Evolutionary conservation across 108 stramenopile species (phyloP).

Genomic region (Pseudonitzschia delicatissima): DNA sequence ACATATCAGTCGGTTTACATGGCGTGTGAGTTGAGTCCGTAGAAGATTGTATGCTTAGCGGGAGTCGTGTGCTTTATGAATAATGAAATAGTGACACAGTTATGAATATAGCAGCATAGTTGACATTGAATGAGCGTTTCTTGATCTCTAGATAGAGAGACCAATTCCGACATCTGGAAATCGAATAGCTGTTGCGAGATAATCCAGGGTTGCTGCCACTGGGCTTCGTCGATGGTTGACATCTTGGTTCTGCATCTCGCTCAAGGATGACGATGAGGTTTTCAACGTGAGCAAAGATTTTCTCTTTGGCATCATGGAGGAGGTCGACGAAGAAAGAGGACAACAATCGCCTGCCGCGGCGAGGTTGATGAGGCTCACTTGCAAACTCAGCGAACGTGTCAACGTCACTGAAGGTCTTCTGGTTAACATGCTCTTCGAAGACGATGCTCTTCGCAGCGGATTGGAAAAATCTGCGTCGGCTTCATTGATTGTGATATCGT

Average conservation of each 20-base stretch:
- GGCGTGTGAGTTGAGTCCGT: too few relatives aligned
- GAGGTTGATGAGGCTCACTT: background rate
- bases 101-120: too few relatives aligned
- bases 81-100: too few relatives aligned
- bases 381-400: slow-evolving; percentile 4
- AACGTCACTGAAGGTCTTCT: background rate
- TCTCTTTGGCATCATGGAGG: background rate
- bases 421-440: background rate
- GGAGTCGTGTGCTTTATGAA: too few relatives aligned
- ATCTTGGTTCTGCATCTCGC: background rate
- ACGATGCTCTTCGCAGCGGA: background rate
- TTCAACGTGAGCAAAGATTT: background rate
- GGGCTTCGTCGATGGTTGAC: background rate
- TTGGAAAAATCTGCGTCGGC: background rate
- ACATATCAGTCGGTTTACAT: too few relatives aligned
- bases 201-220: slow-evolving; percentile 2
- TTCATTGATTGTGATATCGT: background rate
- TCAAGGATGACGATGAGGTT: background rate
- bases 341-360: background rate
- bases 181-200: slow-evolving; percentile 9
- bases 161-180: slow-evolving; percentile 10
- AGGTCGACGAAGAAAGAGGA: background rate
- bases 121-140: too few relatives aligned
- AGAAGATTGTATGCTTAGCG: too few relatives aligned
- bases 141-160: background rate